Base-by-base conservation (phyloP, 1,284 basidiomycete genomes). In the Cutaneotrichosporon sp. region DNA sequence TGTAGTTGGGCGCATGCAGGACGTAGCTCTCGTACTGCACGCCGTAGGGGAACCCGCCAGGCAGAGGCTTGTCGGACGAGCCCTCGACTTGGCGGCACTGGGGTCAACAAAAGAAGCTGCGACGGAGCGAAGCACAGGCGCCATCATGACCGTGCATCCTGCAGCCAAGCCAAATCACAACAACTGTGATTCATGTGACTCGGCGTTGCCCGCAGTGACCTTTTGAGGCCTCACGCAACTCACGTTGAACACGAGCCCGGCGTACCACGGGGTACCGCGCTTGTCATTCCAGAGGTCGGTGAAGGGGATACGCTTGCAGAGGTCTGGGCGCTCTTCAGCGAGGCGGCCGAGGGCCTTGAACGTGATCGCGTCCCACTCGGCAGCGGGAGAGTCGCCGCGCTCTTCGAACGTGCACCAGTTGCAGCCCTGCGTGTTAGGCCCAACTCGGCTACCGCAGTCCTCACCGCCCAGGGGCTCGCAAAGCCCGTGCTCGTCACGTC, bases 381-480 rank as follows among this genome's bases (percentile, higher is more conserved):
- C 81, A 75, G 74, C 80, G 72, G 52, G 70, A 59, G 58, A 57
- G n/a, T 42, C 39, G 20, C 37, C 52, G 22, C 53, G 51, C 23
- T 65, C 66, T 22, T 76, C 78, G 54, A 82, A 80, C 9, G 84
- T 82, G 22, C 79, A 80, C 84, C 84, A 86, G 68, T 84, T 84
- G 43, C 84, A 84, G 14, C 84, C 84, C 80, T 84, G 61, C n/a
- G 21, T 44, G n/a, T 10, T 8, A 30, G 26, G 44, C 37, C 14
- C 44, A 34, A 13, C 30, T 39, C 22, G n/a, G 15, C 21, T 8
- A 60, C n/a, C n/a, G n/a, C n/a, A n/a, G n/a, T n/a, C n/a, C 63
- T 55, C 43, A 77, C 81, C 36, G 85, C 85, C 81, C 86, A 87
- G 1, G 86, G 85, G 58, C 80, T 81, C 0, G 85, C 80, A 68